Conservation (phyloP, 148 eudicot species). For the Polygonum aviculare region DNA sequence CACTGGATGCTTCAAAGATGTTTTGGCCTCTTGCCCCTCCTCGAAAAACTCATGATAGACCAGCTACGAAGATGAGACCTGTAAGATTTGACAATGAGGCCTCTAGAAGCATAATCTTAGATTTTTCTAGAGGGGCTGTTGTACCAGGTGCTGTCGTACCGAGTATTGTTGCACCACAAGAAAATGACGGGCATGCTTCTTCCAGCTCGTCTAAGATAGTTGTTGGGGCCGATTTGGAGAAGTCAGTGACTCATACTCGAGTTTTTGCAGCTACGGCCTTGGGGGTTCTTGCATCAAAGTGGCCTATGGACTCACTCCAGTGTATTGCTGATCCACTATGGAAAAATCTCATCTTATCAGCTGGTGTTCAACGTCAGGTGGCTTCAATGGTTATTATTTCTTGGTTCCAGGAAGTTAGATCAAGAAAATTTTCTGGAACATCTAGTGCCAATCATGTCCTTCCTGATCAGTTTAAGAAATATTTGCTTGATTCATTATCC, state of each 20-base stretch:
- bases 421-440: constrained; percentile 18
- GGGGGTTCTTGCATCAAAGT: constrained; percentile 79
- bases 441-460: constrained; percentile 31
- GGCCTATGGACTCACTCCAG: constrained; percentile 44
- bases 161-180: constrained; percentile 22
- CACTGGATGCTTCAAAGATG: constrained; percentile 77
- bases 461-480: constrained; percentile 51
- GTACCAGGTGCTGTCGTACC: background rate
- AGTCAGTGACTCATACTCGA: constrained; percentile 82
- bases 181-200: constrained; percentile 48
- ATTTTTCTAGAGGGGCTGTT: constrained; percentile 27
- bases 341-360: constrained; percentile 62
- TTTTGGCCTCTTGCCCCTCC: constrained; percentile 89
- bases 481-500: constrained; percentile 70
- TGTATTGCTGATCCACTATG: constrained; percentile 67
- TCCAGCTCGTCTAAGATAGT: constrained; percentile 49
- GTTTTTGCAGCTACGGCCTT: constrained; percentile 80
- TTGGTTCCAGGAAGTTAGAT: constrained; percentile 80
- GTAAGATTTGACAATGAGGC: constrained; percentile 51
- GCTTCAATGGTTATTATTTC: constrained; percentile 87
- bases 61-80: constrained; percentile 88
- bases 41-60: constrained; percentile 72
- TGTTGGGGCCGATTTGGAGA: constrained; percentile 86
- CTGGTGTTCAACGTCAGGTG: constrained; percentile 99
- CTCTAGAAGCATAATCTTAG: constrained; percentile 22